Evolutionary conservation across 169 alveolate species (phyloP).

Genomic region (Eimeria acervulina): DNA sequence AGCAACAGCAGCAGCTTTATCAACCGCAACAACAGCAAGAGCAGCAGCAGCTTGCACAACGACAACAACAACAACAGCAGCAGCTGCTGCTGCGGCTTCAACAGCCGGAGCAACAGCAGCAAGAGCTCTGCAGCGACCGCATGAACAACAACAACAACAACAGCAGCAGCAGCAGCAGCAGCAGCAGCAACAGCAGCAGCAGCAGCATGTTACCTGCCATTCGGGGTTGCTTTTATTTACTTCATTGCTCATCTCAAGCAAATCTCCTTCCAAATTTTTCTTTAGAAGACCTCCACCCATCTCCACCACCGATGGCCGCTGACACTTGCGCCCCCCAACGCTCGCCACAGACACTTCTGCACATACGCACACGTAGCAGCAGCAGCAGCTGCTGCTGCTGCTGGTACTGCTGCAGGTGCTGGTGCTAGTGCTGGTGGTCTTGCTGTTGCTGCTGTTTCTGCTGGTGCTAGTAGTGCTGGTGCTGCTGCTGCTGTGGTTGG

Average conservation of each 20-base stretch:
- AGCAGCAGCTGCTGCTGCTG: slow-evolving; percentile 7
- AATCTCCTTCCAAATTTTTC: neutral
- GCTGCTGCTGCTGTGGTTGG: too few relatives aligned
- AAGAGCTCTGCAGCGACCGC: neutral
- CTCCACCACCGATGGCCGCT: neutral
- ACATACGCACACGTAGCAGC: neutral
- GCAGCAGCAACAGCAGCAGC: slow-evolving; percentile 6
- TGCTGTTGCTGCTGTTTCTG: too few relatives aligned
- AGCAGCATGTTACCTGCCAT: neutral
- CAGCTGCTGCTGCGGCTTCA: neutral
- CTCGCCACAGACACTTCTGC: neutral
- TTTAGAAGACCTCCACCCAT: too few relatives aligned
- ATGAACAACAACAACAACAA: neutral
- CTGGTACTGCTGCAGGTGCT: neutral
- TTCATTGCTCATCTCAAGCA: neutral
- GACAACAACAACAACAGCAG: neutral
- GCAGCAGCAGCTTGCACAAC: neutral
- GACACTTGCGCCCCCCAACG: neutral
- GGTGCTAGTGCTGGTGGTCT: too few relatives aligned
- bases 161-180: slow-evolving; percentile 15
- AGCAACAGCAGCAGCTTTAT: neutral
- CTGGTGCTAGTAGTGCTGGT: too few relatives aligned
- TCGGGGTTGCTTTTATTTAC: neutral
- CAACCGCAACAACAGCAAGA: neutral
- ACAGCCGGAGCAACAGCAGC: neutral